Percentiles rank a stretch among this genome's conserved stretches.
Conservation (phyloP, 305 asterid species). For the Fraxinus angustifolia region DNA sequence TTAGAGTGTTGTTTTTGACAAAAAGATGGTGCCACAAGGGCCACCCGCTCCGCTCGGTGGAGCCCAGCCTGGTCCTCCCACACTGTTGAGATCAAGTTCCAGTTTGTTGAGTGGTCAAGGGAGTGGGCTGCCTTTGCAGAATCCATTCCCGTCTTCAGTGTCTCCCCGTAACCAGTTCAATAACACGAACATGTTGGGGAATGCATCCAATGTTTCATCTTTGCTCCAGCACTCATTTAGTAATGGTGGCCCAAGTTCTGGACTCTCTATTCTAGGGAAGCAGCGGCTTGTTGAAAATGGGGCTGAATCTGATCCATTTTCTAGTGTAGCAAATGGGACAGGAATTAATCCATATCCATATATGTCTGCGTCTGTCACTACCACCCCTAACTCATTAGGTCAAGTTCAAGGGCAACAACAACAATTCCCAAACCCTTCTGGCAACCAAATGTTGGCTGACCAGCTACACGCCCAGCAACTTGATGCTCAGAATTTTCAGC, state of each 20-base stretch:
- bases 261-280: slow-evolving; percentile 61
- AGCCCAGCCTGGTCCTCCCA: background rate
- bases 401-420: slow-evolving; percentile 68
- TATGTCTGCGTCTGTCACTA: slow-evolving; percentile 40
- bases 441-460: slow-evolving; percentile 58
- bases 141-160: slow-evolving; percentile 42
- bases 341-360: slow-evolving; percentile 60
- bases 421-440: slow-evolving; percentile 47
- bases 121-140: background rate
- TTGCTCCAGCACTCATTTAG: slow-evolving; percentile 77
- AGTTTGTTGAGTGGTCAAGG: background rate
- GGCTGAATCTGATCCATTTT: slow-evolving; percentile 58
- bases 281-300: slow-evolving; percentile 61
- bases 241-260: slow-evolving; percentile 66
- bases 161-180: slow-evolving; percentile 58
- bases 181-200: slow-evolving; percentile 61
- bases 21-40: slow-evolving; percentile 61
- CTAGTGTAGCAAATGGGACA: slow-evolving; percentile 59
- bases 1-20: slow-evolving; percentile 1
- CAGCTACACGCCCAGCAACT: slow-evolving; percentile 62
- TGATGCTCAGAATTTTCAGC: slow-evolving; percentile 54
- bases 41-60: slow-evolving; percentile 57
- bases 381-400: slow-evolving; percentile 49
- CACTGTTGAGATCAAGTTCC: background rate
- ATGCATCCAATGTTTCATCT: slow-evolving; percentile 60